Percentiles rank a stretch among this genome's conserved stretches.
phyloP scores from a whole-genome alignment of 352 stramenopile species.

The Hyaloperonospora arabidopsidis region DNA sequence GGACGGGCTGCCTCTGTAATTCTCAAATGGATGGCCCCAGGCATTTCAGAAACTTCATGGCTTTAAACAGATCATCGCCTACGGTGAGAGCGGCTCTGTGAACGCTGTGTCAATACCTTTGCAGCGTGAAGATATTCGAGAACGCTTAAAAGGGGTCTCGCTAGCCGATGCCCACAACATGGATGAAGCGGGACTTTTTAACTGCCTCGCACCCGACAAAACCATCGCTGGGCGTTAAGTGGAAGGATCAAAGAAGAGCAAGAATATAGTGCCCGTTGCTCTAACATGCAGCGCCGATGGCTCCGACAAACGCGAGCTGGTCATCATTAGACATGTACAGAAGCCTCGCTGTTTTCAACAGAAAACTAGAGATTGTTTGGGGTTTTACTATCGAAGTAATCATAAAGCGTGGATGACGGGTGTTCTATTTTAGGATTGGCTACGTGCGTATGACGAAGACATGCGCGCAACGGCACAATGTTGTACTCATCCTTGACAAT shows the following conservation, averaged over 20 bases:
- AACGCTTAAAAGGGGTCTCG: background rate
- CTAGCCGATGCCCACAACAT: constrained; percentile 1
- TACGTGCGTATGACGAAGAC: background rate
- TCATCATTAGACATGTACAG: background rate
- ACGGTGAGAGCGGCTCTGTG: background rate
- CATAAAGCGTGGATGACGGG: constrained; percentile 3
- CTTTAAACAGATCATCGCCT: background rate
- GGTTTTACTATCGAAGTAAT: background rate
- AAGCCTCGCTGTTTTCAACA: constrained; percentile 5
- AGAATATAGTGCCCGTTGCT: background rate
- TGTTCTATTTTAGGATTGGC: background rate
- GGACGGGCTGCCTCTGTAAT: too few species aligned
- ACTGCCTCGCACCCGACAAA: background rate
- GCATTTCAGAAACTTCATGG: background rate
- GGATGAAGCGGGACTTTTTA: constrained; percentile 1
- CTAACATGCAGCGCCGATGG: constrained; percentile 1
- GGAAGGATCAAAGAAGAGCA: background rate
- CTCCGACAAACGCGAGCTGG: background rate
- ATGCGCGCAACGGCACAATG: background rate
- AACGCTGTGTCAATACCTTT: background rate
- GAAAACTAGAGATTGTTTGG: background rate
- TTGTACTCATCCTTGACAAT: constrained; percentile 5
- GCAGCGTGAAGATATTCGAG: background rate
- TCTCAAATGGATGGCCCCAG: too few species aligned
- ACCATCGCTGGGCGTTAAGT: background rate